Conservation (phyloP, 495 filamentous ascomycete species). For the Neurospora tetrasperma region DNA sequence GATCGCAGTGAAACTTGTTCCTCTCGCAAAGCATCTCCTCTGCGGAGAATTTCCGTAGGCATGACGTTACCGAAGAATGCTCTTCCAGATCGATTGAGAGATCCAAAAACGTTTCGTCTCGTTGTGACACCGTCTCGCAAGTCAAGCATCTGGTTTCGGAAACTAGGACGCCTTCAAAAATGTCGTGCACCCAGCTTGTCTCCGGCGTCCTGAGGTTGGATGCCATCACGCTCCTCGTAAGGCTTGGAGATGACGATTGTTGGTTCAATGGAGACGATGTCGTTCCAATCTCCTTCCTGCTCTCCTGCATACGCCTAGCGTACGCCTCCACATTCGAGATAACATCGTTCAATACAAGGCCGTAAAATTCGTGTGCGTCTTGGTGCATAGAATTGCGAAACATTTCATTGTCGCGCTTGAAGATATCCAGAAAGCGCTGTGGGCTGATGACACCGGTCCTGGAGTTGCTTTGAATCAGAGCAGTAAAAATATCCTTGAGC, state of each 20-base stretch:
- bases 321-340: slow-evolving; percentile 87
- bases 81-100: slow-evolving; percentile 93
- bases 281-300: slow-evolving; percentile 22
- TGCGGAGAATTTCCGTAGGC: slow-evolving; percentile 87
- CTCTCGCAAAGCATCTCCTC: slow-evolving; percentile 98
- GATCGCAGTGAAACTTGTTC: slow-evolving; percentile 98
- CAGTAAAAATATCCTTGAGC: slow-evolving; percentile 92
- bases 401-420: slow-evolving; percentile 93
- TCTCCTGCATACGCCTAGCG: slow-evolving; percentile 47
- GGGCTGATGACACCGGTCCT: slow-evolving; percentile 89
- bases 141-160: slow-evolving; percentile 96
- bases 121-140: slow-evolving; percentile 88
- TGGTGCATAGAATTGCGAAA: slow-evolving; percentile 95
- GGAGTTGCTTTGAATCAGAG: slow-evolving; percentile 69
- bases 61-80: slow-evolving; percentile 93
- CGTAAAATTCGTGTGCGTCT: slow-evolving; percentile 95
- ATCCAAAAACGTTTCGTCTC: slow-evolving; percentile 92
- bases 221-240: slow-evolving; percentile 30
- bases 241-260: slow-evolving; percentile 34
- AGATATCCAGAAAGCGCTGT: slow-evolving; percentile 83
- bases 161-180: slow-evolving; percentile 89
- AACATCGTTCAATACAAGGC: slow-evolving; percentile 89
- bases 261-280: slow-evolving; percentile 30
- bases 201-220: slow-evolving; percentile 31
- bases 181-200: slow-evolving; percentile 90